Base-by-base conservation (phyloP, 2,329 filamentous ascomycete species). In the Ophiostoma tasmaniense region DNA sequence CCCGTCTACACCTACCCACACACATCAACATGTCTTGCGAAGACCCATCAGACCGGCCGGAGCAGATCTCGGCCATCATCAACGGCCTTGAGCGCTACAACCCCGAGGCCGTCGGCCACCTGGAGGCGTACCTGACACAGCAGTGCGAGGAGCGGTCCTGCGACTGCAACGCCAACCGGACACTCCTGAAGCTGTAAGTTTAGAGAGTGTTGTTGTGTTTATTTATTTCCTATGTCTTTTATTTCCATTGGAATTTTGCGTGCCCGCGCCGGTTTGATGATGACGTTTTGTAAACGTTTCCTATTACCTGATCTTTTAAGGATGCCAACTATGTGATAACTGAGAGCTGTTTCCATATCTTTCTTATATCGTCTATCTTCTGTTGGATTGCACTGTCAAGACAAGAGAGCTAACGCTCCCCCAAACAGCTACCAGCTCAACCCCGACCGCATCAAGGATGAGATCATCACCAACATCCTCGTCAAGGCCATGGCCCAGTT, bases 21-120 rank as follows among this genome's bases (percentile, higher is more conserved):
- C n/a, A 52, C 33, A 50, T 17, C 66, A 25, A 66, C 35, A 87
- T 87, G 85, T 86, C 86, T 82, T 83, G 83, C 83, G 94, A 97
- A 85, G 91, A 93, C 81, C 91, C 92, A 83, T 89, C 92, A 76
- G 92, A 97, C 81, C 86, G 95, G 80, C 94, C 95, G 75, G 91
- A 95, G 74, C 89, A 95, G 80, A 96, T 99, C 81, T 90, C 92
- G 78, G 85, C 83, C 80, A 97, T 99, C 77, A 92, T 99, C 78
- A 97, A 94, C 82, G 94, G 95, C 75, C 91, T 99, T 73, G 95
- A 99, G 81, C 88, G 95, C 77, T 99, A 99, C 84, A 99, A 99
- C 81, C 95, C 95, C 59, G 95, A 99, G 84, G 97, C 95, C 67
- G 96, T 96, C 66, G 87, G 87, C 72, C 86, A 91, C 74, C 95